Evolutionary conservation across 2,329 filamentous ascomycete genomes (phyloP), one percentile per base, ranked within the genome.

Genomic region (Arthrobotrys entomopaga): DNA sequence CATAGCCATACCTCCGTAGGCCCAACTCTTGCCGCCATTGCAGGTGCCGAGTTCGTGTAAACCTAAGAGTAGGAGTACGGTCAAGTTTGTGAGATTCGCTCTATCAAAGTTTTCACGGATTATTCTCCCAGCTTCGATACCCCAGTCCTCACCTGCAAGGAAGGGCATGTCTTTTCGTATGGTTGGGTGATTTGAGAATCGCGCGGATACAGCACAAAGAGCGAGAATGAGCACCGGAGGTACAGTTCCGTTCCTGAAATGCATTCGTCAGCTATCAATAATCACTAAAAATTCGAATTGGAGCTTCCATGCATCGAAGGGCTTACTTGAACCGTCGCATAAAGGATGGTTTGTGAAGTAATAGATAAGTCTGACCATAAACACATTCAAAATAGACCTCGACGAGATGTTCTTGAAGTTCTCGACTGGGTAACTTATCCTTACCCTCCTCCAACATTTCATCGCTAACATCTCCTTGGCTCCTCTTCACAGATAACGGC

Each of bases 41-140:
- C 95, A 98, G 11, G 94, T 98, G 65, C 95, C 95, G 79, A 98
- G 98, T 79, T 97, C 94, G 80, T 99, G 94, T 42, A 99, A 84
- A 2, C 93, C 93, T 15, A 98, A 86, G 16, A 98, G 87, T 7
- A 98, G 82, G 74, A 97, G 90, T 53, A 94, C 95, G 3, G 93
- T 97, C 52, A 99, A 82, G 48, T 97, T 96, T 1, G 94, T 98
- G 76, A 98, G 95, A 80, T 97, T 98, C 0, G 95, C 94, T 83
- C 92, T 92, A 80, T 98, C 95, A 79, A 96, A 97, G 78, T 93
- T 88, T 79, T 89, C 91, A 48, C 92, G 87, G 20, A 95, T 90
- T 75, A 98, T 97, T 42, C 92, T 90, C 57, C 93, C 87, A n/a
- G 94, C 94, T 26, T 89, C 88, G 22, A 87, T 88, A 5, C 93